Base-by-base conservation (phyloP, 2,329 filamentous ascomycete species). In the Zymoseptoria brevis region DNA sequence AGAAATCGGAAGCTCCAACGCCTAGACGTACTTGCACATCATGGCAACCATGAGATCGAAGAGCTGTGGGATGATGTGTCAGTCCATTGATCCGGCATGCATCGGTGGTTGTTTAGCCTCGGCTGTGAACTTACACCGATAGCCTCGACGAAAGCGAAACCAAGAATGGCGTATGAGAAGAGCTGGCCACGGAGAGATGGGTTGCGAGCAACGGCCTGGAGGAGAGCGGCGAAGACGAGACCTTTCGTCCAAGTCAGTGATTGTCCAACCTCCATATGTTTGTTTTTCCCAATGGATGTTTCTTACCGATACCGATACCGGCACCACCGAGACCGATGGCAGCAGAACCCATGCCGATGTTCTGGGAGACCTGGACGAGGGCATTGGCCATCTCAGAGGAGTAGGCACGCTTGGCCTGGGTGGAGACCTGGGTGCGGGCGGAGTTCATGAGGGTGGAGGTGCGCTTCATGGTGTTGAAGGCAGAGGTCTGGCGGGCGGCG, bases 101-200 rank as follows among this genome's bases (percentile, higher is more conserved):
- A 21, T 26, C 16, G 50, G 19, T 29, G 4, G 26, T 19, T n/a
- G 24, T 8, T 16, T 50, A 24, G 26, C 11, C 8, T 21, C 19
- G 19, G 41, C 21, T n/a, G 26, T 55, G n/a, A 49, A 65, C 64
- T 61, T 65, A 67, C 62, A 87, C 87, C 88, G 73, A 89, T 90
- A 81, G 90, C 89, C 79, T 94, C 90, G 79, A 92, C 89, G 87
- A 94, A 94, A 77, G 89, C 90, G 83, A 94, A 94, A 83, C 90
- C 89, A 76, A 94, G 83, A 88, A 94, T 93, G 85, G 89, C 89
- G 82, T 94, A 93, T 71, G 88, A 89, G 88, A 94, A 96, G 75
- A 96, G 89, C 86, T 95, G 90, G 78, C 89, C 90, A 82, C 89
- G 88, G 82, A 95, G 89, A 76, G 88, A 88, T 75, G 90, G 90